Conservation (phyloP, 192 early-diverging fungal genomes). For the Podila epigama region DNA sequence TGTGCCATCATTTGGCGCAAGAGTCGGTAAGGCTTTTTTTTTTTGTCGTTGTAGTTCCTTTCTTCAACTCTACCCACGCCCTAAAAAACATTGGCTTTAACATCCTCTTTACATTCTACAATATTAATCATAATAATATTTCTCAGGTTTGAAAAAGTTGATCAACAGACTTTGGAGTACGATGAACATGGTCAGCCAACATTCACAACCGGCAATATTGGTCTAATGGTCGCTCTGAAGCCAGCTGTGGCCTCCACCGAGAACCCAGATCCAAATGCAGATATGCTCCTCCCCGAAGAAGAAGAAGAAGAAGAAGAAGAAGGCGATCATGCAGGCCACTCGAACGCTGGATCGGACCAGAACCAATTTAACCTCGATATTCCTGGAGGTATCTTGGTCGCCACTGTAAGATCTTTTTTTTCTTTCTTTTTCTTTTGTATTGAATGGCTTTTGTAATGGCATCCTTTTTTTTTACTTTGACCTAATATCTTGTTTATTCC, state of each 20-base stretch:
- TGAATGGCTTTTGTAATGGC: too few species aligned
- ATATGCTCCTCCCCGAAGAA: slow-evolving; percentile 38
- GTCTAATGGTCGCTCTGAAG: slow-evolving; percentile 41
- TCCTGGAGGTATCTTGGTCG: slow-evolving; percentile 39
- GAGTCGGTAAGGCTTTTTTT: slow-evolving; percentile 10
- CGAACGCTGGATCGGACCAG: too few species aligned
- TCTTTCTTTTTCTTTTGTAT: neutral
- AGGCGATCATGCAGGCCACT: neutral
- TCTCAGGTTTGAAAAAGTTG: slow-evolving; percentile 34
- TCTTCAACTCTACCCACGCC: neutral
- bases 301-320: neutral
- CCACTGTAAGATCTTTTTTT: slow-evolving; percentile 19
- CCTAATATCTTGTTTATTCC: neutral
- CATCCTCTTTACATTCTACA: neutral
- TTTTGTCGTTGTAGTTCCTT: neutral
- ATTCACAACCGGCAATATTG: slow-evolving; percentile 39
- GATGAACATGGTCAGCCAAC: slow-evolving; percentile 43
- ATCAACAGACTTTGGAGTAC: slow-evolving; percentile 34
- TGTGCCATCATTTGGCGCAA: slow-evolving; percentile 47
- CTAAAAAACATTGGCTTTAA: neutral
- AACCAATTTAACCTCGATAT: neutral
- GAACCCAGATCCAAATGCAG: slow-evolving; percentile 45
- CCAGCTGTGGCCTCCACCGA: slow-evolving; percentile 10
- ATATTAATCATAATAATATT: neutral
- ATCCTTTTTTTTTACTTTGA: neutral